Base-by-base conservation (phyloP, 257 asterid species). In the Asclepias syriaca region DNA sequence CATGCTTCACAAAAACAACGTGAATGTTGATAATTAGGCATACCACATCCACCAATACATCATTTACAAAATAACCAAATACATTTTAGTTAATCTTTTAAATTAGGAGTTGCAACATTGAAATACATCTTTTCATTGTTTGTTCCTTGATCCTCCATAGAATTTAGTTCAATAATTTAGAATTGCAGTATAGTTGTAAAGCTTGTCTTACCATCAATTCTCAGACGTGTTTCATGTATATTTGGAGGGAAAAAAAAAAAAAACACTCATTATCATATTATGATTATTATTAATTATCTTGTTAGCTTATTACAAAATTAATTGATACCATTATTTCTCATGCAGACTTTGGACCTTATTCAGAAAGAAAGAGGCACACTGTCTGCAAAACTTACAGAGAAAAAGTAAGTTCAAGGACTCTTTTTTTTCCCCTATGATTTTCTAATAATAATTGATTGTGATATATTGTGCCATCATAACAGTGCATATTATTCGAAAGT, bases 261-360 rank as follows among this genome's bases (percentile, higher is more conserved):
- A 27, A 64, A 10, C 19, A 34, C 12, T 24, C 37, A 34, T 34
- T 34, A 4, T 34, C 5, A 34, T 34, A 34, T 34, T 34, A 34
- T 34, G 4, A 34, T 34, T 9, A 1, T 68, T 50, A 13, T 69
- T 32, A 21, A 5, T 19, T 10, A 8, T 53, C 11, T 51, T 8
- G 16, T 34, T 69, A n/a, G 34, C 29, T n/a, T 11, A 39, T 18
- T 29, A 61, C 46, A 32, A 61, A 59, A 32, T 61, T 6, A 34
- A 64, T n/a, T 58, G 45, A 65, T 59, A 59, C 55, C 39, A 65
- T 51, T 29, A 71, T 55, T 49, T 34, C 61, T 60, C 78, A 73
- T 82, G 75, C 91, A 93, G 96, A 85, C 96, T 39, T 74, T 89
- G 78, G 90, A 86, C 79, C 92, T 93, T 68, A 84, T 89, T 87